phyloP scores from a whole-genome alignment of 73 alveolate species.

The Stentor roeselii region DNA sequence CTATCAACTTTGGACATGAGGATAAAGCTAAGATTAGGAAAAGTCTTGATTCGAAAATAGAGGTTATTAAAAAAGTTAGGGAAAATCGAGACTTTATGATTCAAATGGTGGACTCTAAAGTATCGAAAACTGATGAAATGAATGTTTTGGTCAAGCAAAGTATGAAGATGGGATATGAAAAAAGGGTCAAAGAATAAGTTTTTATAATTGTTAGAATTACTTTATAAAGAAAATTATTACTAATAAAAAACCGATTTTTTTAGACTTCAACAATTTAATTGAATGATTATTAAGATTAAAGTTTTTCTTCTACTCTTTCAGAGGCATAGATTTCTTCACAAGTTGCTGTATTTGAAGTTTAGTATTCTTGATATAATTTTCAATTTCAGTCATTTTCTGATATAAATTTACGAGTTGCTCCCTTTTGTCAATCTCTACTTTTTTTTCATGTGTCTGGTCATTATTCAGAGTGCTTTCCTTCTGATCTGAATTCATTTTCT shows the following conservation, averaged over 20 bases:
- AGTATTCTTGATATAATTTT: not conserved
- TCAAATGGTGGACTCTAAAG: not conserved
- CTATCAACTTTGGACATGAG: constrained; percentile 14
- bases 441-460: not conserved
- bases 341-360: not conserved
- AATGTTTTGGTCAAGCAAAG: no score
- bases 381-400: not conserved
- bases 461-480: not conserved
- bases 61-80: not conserved
- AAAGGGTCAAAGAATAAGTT: no score
- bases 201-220: no score
- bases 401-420: not conserved
- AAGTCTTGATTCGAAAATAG: not conserved
- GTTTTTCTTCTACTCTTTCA: no score
- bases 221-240: no score
- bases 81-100: not conserved
- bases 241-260: no score
- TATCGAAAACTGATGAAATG: no score
- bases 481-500: no score
- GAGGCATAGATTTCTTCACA: no score
- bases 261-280: no score
- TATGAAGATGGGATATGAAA: no score
- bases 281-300: no score
- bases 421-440: not conserved
- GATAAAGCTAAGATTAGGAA: not conserved